A percentile compares a stretch with the other conserved stretches of the same genome.
phyloP scores from a whole-genome alignment of 1,284 basidiomycete species.

The Papiliotrema terrestris region DNA sequence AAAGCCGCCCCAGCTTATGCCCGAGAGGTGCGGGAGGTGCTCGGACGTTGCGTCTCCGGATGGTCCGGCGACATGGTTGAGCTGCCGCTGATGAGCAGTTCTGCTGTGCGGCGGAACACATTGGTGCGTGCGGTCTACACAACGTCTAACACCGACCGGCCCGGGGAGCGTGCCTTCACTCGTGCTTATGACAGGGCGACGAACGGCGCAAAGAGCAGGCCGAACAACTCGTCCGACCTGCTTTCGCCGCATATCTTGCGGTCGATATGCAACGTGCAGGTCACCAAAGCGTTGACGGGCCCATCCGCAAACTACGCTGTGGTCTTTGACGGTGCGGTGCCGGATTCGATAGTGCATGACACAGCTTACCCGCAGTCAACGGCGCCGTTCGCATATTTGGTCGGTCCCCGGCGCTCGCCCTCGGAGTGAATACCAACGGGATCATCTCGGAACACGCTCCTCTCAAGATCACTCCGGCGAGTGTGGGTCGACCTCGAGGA shows the following conservation, averaged over 20 bases:
- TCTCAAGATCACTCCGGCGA: slow-evolving; percentile 58
- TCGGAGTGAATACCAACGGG: slow-evolving; percentile 52
- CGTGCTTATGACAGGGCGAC: slow-evolving; percentile 30
- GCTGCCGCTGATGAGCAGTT: slow-evolving; percentile 17
- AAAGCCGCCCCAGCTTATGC: no score
- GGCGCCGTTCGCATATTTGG: slow-evolving; percentile 85
- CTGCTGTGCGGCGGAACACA: slow-evolving; percentile 26
- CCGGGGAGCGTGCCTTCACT: background rate
- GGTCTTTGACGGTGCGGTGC: slow-evolving; percentile 57
- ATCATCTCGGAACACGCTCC: slow-evolving; percentile 67
- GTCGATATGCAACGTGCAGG: slow-evolving; percentile 74
- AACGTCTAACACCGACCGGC: background rate
- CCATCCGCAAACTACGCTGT: slow-evolving; percentile 63
- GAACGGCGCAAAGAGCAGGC: slow-evolving; percentile 28
- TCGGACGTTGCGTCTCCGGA: no score
- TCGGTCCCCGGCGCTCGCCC: slow-evolving; percentile 64
- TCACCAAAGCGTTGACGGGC: slow-evolving; percentile 65
- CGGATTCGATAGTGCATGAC: background rate
- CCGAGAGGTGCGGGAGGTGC: no score
- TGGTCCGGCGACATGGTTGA: no score
- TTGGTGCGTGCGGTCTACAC: no score
- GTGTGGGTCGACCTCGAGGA: slow-evolving; percentile 59
- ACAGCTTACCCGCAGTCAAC: slow-evolving; percentile 48
- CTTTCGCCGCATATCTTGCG: slow-evolving; percentile 82
- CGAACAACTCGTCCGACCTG: slow-evolving; percentile 44